These are phyloP conservation scores for Scenedesmus sp. DNA, from an alignment of 163 green algal species.

Conservation along the genomic window DNA sequence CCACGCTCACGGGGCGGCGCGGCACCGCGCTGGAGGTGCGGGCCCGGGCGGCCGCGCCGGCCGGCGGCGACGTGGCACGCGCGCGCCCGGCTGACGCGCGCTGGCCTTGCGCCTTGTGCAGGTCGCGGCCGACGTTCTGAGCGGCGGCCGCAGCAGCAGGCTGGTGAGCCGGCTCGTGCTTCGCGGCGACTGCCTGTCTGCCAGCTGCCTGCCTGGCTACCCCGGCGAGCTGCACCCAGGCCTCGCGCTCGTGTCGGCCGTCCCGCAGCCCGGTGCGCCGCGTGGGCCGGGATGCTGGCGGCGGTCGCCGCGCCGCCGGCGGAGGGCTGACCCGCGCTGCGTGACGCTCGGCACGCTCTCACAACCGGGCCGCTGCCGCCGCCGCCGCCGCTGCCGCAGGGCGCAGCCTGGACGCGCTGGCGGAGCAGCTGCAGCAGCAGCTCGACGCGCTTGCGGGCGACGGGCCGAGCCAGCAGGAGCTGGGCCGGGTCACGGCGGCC, in stretches of 20 bases:
- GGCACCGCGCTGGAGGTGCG: constrained; percentile 64
- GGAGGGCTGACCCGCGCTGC: too few relatives aligned
- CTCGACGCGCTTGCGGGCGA: too few relatives aligned
- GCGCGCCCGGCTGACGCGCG: too few relatives aligned
- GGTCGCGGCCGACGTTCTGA: constrained; percentile 53
- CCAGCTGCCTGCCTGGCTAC: constrained; percentile 51
- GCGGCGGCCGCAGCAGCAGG: constrained; percentile 59
- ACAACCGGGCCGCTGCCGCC: too few relatives aligned
- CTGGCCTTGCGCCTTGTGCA: background rate
- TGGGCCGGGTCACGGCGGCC: constrained; percentile 69
- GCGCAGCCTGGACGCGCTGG: background rate
- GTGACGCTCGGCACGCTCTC: too few relatives aligned
- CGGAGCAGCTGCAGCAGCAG: background rate
- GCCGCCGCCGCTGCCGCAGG: too few relatives aligned
- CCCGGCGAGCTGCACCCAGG: constrained; percentile 72
- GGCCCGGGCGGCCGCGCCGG: too few relatives aligned
- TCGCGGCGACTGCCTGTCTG: constrained; percentile 53
- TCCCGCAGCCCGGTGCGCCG: constrained; percentile 43
- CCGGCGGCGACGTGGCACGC: too few relatives aligned
- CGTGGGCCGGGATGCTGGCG: too few relatives aligned
- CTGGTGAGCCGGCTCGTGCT: constrained; percentile 67
- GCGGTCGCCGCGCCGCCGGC: too few relatives aligned
- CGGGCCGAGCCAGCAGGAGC: constrained; percentile 56
- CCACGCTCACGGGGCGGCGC: constrained; percentile 49
- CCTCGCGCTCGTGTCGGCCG: constrained; percentile 52